Conservation (phyloP, 176 grass and related monocot species). For the Ananas comosus region DNA sequence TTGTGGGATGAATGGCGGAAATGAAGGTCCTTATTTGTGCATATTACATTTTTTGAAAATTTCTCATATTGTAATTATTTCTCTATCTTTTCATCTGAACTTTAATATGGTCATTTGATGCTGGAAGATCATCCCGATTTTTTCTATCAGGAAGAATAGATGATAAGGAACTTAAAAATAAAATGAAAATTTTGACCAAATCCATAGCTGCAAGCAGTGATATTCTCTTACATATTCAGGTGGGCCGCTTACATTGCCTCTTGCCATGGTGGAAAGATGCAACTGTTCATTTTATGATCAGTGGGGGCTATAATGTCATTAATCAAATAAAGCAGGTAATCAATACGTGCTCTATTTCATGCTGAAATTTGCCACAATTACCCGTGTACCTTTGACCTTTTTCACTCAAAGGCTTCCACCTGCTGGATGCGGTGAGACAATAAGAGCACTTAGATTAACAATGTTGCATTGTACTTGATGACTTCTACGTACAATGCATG, state of each 20-base stretch:
- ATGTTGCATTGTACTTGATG: too few species aligned
- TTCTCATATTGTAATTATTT: background rate
- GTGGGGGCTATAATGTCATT: slow-evolving; percentile 82
- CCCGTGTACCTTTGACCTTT: too few species aligned
- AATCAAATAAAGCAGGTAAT: slow-evolving; percentile 69
- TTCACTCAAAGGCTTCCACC: background rate
- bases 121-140: background rate
- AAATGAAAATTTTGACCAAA: background rate
- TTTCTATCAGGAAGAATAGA: background rate
- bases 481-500: too few species aligned
- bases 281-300: slow-evolving; percentile 85
- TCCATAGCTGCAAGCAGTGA: background rate
- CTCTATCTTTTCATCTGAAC: background rate
- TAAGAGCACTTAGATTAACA: too few species aligned
- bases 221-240: slow-evolving; percentile 35
- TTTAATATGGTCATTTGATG: background rate
- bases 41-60: background rate
- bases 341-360: slow-evolving; percentile 5
- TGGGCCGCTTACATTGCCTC: slow-evolving; percentile 74
- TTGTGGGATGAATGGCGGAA: background rate
- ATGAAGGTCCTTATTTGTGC: background rate
- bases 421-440: background rate
- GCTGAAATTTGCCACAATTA: background rate
- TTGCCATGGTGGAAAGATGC: slow-evolving; percentile 96
- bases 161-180: background rate